Evolutionary conservation across 116 monocot species (phyloP), one percentile per base, ranked within the genome.

Genomic region (Zostera marina): DNA sequence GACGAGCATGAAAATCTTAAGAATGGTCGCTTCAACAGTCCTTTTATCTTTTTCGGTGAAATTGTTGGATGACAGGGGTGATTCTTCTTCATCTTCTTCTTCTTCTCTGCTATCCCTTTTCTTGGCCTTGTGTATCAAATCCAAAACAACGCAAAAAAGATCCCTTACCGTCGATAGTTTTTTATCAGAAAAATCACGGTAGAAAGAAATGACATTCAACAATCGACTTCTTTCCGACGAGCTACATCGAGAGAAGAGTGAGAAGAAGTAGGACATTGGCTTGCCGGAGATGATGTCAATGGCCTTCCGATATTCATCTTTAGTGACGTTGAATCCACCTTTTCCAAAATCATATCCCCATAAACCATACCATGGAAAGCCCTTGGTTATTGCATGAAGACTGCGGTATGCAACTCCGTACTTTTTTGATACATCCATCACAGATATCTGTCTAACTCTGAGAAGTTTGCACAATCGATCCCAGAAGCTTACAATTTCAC

Each of bases 371-470:
- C 92, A 93, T 6, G 87, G 63, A 19, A 70, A 80, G 16, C 87
- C 92, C n/a, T 54, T 39, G 6, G 67, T 74, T 16, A 93, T 74
- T 0, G 81, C 76, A 32, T 84, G 74, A 0, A 93, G 87, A 3
- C 87, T 72, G 9, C 87, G 73, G 48, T 81, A 93, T 44, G 83
- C 84, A 81, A 87, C 71, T 7, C 84, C 87, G 47, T 81, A 54
- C 52, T 93, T 93, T 59, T 77, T 87, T 1, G 92, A 87, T 41
- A 72, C 72, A 66, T 93, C 92, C 87, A 87, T 87, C 22, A 93
- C 92, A 13, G 81, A 81, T 7, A 87, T 76, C 54, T 93, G 79
- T 53, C 87, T 92, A 76, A 96, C 82, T 20, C 53, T 71, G 15
- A 96, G 80, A 64, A 74, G 53, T 59, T 70, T 78, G 59, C 96